phyloP scores from a whole-genome alignment of 257 asterid genomes.

The Primulina eburnea region DNA sequence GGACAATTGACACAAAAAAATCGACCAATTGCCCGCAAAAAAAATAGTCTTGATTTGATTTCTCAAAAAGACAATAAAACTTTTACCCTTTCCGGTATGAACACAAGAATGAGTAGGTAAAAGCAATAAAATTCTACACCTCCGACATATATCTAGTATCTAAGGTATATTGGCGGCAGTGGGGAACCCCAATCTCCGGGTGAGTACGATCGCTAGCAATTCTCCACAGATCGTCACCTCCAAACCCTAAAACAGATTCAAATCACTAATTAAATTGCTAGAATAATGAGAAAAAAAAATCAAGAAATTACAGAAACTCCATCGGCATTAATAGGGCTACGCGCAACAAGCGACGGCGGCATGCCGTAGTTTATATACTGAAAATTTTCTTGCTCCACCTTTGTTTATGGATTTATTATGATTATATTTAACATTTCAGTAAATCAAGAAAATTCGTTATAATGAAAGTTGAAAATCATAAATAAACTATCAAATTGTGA shows the following conservation, averaged over 20 bases:
- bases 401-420: not conserved
- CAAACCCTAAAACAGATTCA: slow-evolving; percentile 53
- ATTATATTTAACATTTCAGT: too few relatives aligned
- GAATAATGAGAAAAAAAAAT: slow-evolving; percentile 8
- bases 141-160: slow-evolving; percentile 27
- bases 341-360: slow-evolving; percentile 40
- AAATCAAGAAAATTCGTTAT: too few relatives aligned
- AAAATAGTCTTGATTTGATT: not conserved
- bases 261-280: slow-evolving; percentile 24
- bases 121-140: slow-evolving; percentile 27
- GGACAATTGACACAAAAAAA: slow-evolving; percentile 44
- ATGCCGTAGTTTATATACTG: slow-evolving; percentile 31
- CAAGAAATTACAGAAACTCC: slow-evolving; percentile 28
- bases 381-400: slow-evolving; percentile 12
- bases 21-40: slow-evolving; percentile 30
- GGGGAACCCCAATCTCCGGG: slow-evolving; percentile 57
- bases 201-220: slow-evolving; percentile 29
- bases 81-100: not conserved
- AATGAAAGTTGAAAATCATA: too few relatives aligned
- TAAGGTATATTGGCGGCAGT: slow-evolving; percentile 50
- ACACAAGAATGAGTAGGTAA: slow-evolving; percentile 5
- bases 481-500: too few relatives aligned
- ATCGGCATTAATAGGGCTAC: slow-evolving; percentile 64
- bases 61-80: slow-evolving; percentile 13
- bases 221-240: slow-evolving; percentile 58